phyloP scores from a whole-genome alignment of 2,329 filamentous ascomycete species.

The Fusarium buharicum region DNA sequence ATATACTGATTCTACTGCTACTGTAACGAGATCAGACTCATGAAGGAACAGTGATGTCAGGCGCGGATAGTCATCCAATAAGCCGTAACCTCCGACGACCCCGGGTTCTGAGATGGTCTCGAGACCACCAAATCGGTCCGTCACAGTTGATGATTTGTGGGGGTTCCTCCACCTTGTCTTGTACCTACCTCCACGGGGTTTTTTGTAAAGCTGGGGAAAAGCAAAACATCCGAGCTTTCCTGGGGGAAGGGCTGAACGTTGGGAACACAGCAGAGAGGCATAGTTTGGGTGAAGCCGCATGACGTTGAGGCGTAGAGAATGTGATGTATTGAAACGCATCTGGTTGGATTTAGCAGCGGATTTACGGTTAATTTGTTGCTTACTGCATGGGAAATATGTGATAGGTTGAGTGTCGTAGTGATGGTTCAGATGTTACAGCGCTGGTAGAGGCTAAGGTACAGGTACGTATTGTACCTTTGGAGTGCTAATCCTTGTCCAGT shows the following conservation, averaged over 20 bases:
- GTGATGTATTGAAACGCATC: not conserved
- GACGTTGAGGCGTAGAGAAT: not conserved
- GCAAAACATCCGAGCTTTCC: not conserved
- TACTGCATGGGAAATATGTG: not conserved
- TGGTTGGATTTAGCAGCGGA: not conserved
- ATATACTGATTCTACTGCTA: constrained; percentile 1
- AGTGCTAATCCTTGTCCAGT: constrained; percentile 2
- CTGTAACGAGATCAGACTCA: not conserved
- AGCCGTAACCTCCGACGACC: not conserved
- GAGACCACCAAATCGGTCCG: constrained; percentile 42
- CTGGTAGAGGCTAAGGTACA: not conserved
- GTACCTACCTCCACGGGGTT: constrained; percentile 30
- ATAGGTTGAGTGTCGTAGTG: not conserved
- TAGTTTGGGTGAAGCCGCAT: not conserved
- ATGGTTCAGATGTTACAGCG: not conserved
- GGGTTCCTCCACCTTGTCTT: constrained; percentile 10
- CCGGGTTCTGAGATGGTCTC: constrained; percentile 17
- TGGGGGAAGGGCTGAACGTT: not conserved
- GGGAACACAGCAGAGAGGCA: too few relatives aligned
- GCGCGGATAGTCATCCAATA: constrained; percentile 7
- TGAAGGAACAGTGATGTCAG: constrained; percentile 31
- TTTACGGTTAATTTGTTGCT: not conserved
- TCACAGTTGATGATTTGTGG: constrained; percentile 30
- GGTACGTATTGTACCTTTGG: not conserved
- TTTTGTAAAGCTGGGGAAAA: constrained; percentile 25